Conservation (phyloP, 192 early-diverging fungal species). For the Coemansia sp. region DNA sequence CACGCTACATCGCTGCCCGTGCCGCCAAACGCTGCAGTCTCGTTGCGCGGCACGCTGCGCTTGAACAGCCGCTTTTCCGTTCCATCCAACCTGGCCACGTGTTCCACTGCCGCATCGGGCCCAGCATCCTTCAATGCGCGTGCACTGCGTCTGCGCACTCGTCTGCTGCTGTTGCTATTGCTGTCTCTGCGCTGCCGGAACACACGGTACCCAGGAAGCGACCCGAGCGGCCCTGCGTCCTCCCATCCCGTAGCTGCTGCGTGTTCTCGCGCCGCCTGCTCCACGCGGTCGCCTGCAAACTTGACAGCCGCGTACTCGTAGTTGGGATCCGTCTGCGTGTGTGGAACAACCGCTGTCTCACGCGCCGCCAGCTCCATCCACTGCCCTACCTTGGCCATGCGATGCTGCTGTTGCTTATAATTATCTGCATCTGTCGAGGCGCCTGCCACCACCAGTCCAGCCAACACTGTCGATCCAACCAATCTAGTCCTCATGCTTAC, state of each 20-base stretch:
- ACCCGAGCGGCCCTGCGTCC: constrained; percentile 35
- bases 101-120: constrained; percentile 5
- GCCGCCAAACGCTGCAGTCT: constrained; percentile 20
- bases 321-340: constrained; percentile 20
- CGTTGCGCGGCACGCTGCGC: constrained; percentile 8
- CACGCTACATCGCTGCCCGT: constrained; percentile 11
- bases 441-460: neutral
- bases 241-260: constrained; percentile 36
- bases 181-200: constrained; percentile 20
- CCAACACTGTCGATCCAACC: too few species aligned
- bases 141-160: neutral
- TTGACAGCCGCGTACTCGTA: constrained; percentile 46
- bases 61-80: constrained; percentile 31
- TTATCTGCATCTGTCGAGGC: neutral
- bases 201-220: constrained; percentile 43
- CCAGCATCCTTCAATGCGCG: neutral
- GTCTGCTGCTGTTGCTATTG: neutral
- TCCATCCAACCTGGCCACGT: constrained; percentile 16
- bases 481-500: too few species aligned
- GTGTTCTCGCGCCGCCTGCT: constrained; percentile 25
- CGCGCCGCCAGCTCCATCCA: constrained; percentile 28
- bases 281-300: constrained; percentile 17
- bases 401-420: neutral
- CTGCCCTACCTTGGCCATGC: constrained; percentile 7
- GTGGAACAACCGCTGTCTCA: constrained; percentile 22